Base-by-base conservation (phyloP, 495 filamentous ascomycete genomes). In the Xylaria grammica region DNA sequence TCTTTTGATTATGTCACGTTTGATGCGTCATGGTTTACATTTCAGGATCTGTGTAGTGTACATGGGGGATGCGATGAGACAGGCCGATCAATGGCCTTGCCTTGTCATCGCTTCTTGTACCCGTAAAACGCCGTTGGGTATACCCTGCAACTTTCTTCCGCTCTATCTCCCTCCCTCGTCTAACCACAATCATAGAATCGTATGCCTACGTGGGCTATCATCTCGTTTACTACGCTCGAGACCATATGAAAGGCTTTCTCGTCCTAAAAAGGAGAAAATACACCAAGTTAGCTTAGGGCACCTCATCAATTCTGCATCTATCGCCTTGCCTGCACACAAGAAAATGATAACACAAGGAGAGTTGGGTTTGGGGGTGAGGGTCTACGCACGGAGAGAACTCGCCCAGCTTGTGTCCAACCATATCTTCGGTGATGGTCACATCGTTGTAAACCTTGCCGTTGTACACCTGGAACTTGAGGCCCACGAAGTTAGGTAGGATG, bases 331-430 rank as follows among this genome's bases (percentile, higher is more conserved):
- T 6, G 40, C 40, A n/a, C 17, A 50, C 27, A 38, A 11, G 45
- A 24, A 15, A 19, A 15, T n/a, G 7, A 2, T 0, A 27, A 24
- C 52, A 38, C 45, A 27, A 15, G 49, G 42, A 62, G 50, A 55
- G 26, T 15, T 15, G 10, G 26, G 22, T 10, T 48, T 27, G 57
- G 46, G 7, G 4, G 46, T 1, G 6, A 19, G 11, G 1, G 27
- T 0, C 1, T 24, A 89, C 94, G 77, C 87, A 97, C 93, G 85
- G 71, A 65, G 93, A 87, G 77, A 97, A 99, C 81, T 98, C 96
- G 65, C 95, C 95, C 72, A 99, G 82, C 79, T 98, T 99, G 76
- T 96, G 90, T 45, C 96, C 95, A 17, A 99, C 96, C 96, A 99
- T 98, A 73, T 98, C 92, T 77, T 97, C 94, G 44, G 93, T 97